A percentile compares a stretch with the other conserved stretches of the same genome.
These are phyloP conservation scores for Sclerotinia nivalis DNA, from an alignment of 2,329 filamentous ascomycete species.

Conservation along the genomic window DNA sequence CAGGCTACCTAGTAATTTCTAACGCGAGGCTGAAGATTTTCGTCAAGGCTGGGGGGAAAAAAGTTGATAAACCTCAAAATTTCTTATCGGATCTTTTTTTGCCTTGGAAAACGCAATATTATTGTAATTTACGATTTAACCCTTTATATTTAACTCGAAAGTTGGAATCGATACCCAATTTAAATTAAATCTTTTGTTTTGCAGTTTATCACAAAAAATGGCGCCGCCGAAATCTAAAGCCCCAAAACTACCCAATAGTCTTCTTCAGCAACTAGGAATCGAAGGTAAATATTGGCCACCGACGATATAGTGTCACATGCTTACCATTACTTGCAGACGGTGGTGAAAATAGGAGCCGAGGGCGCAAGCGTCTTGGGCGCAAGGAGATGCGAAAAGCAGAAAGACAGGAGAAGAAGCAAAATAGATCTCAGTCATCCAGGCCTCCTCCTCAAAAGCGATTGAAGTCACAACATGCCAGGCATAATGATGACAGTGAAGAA, in stretches of 20 bases:
- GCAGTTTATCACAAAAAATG: constrained; percentile 27
- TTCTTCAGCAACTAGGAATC: constrained; percentile 49
- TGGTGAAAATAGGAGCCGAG: constrained; percentile 29
- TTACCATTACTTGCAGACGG: constrained; percentile 17
- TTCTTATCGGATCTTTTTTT: constrained; percentile 17
- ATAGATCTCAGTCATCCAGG: constrained; percentile 29
- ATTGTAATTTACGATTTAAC: background rate
- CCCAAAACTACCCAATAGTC: constrained; percentile 47
- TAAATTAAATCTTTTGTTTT: background rate
- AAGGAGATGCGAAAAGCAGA: constrained; percentile 42
- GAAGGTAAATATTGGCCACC: constrained; percentile 34
- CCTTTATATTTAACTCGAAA: background rate
- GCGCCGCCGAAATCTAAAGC: constrained; percentile 41
- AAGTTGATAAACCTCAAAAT: constrained; percentile 21
- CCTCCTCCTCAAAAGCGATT: constrained; percentile 35
- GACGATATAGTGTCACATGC: background rate
- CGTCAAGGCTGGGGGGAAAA: constrained; percentile 11
- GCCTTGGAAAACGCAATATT: background rate
- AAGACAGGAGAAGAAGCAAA: constrained; percentile 38
- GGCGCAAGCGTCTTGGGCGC: constrained; percentile 33
- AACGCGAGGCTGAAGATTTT: constrained; percentile 17
- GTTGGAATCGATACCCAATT: background rate
- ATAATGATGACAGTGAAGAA: constrained; percentile 14
- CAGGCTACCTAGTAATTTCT: background rate
- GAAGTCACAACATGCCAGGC: constrained; percentile 31